Evolutionary conservation across 1,284 basidiomycete genomes (phyloP).

Genomic region (Malassezia japonica): DNA sequence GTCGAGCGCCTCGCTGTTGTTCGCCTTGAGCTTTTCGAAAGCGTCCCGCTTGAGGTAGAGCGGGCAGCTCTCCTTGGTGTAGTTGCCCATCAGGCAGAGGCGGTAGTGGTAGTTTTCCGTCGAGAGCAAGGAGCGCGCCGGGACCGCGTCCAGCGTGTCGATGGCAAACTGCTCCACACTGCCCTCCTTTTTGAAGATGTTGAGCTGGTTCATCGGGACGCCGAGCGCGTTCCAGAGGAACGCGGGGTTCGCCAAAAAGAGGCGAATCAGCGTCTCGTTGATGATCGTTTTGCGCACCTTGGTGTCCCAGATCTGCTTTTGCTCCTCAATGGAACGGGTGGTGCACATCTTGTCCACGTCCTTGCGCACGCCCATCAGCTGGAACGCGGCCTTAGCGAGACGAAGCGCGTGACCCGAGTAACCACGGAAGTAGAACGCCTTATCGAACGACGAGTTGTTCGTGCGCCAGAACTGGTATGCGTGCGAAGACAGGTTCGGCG

Average conservation of each 20-base stretch:
- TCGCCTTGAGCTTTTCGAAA: slow-evolving; percentile 57
- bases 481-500: slow-evolving; percentile 64
- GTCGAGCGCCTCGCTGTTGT: slow-evolving; percentile 54
- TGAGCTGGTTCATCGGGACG: slow-evolving; percentile 66
- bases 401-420: slow-evolving; percentile 59
- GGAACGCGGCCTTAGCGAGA: slow-evolving; percentile 59
- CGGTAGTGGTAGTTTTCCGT: slow-evolving; percentile 49
- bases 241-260: slow-evolving; percentile 53
- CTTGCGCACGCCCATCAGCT: slow-evolving; percentile 56
- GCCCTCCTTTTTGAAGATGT: slow-evolving; percentile 62
- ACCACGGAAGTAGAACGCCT: slow-evolving; percentile 64
- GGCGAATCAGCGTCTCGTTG: slow-evolving; percentile 57
- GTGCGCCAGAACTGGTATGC: slow-evolving; percentile 70
- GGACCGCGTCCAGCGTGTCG: slow-evolving; percentile 46
- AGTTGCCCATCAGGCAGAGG: slow-evolving; percentile 57
- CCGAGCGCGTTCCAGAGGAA: slow-evolving; percentile 78
- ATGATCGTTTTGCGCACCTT: slow-evolving; percentile 60
- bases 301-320: slow-evolving; percentile 60
- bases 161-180: slow-evolving; percentile 48
- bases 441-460: slow-evolving; percentile 59
- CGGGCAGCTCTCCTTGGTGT: slow-evolving; percentile 63
- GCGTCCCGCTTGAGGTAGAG: slow-evolving; percentile 62
- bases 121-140: slow-evolving; percentile 31
- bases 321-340: slow-evolving; percentile 57
- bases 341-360: slow-evolving; percentile 58